These are phyloP conservation scores for Cenococcum geophilum DNA, from an alignment of 495 filamentous ascomycete genomes.

Conservation along the genomic window DNA sequence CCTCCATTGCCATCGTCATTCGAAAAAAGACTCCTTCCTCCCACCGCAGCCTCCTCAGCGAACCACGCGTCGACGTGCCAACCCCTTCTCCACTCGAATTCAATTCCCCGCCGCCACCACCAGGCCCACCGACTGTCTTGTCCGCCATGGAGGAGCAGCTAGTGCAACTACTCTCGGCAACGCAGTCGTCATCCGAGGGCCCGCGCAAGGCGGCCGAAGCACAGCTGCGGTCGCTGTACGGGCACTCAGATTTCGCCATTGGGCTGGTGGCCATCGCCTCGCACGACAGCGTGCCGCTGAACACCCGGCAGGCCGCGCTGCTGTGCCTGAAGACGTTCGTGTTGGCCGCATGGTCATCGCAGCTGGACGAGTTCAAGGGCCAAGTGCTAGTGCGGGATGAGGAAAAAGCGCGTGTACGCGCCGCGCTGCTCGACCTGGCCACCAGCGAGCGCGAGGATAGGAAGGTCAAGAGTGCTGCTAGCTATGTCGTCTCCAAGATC, in stretches of 20 bases:
- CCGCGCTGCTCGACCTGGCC: conserved; percentile 64
- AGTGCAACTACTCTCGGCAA: conserved; percentile 69
- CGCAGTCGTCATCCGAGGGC: conserved; percentile 61
- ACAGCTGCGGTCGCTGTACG: conserved; percentile 60
- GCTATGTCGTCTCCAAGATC: conserved; percentile 92
- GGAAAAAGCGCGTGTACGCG: conserved; percentile 66
- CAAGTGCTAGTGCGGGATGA: conserved; percentile 54
- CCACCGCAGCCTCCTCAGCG: not conserved
- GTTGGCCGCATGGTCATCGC: conserved; percentile 66
- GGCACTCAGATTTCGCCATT: conserved; percentile 64
- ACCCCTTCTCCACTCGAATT: not conserved
- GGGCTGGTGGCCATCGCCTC: conserved; percentile 72
- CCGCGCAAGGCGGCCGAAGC: conserved; percentile 74
- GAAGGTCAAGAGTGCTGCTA: conserved; percentile 78
- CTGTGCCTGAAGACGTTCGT: conserved; percentile 76
- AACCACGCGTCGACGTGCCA: conserved; percentile 1
- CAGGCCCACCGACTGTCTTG: conserved; percentile 4
- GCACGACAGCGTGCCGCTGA: conserved; percentile 60
- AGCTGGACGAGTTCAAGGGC: conserved; percentile 63
- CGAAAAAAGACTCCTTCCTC: not conserved
- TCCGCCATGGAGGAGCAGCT: conserved; percentile 74
- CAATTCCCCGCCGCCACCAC: not conserved
- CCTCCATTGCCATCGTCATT: not conserved
- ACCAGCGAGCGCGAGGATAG: conserved; percentile 69
- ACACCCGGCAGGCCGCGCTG: conserved; percentile 77